Evolutionary conservation across 2,329 filamentous ascomycete genomes (phyloP).

Genomic region (Talaromyces sp.): DNA sequence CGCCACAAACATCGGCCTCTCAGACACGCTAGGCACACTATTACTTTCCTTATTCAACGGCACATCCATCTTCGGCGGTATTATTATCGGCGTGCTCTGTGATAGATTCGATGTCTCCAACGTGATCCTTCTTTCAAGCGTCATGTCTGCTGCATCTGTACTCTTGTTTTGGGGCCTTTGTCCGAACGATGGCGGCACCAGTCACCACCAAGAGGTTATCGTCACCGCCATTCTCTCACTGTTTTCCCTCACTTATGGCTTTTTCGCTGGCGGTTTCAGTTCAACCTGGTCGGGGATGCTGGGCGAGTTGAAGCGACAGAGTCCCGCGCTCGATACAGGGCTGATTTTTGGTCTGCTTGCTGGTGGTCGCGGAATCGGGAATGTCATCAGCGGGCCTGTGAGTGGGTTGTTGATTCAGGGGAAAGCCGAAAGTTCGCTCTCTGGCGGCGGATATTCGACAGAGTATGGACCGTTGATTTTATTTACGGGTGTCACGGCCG

Average conservation of each 20-base stretch:
- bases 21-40: conserved; percentile 19
- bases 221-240: conserved; percentile 46
- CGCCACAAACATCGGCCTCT: conserved; percentile 23
- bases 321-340: conserved; percentile 4
- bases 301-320: neutral
- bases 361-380: conserved; percentile 6
- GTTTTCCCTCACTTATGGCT: conserved; percentile 59
- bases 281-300: conserved; percentile 55
- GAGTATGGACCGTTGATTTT: conserved; percentile 8
- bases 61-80: conserved; percentile 26
- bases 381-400: conserved; percentile 8
- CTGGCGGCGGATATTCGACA: neutral
- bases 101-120: conserved; percentile 25
- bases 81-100: conserved; percentile 25
- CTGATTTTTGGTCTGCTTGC: conserved; percentile 7
- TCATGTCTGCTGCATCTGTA: conserved; percentile 51
- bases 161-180: conserved; percentile 61
- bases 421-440: neutral
- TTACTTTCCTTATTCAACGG: conserved; percentile 28
- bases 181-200: neutral
- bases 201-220: neutral
- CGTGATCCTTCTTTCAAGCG: conserved; percentile 44
- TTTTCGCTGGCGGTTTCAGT: conserved; percentile 61
- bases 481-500: conserved; percentile 8
- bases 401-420: conserved; percentile 3